Evolutionary conservation across 2,329 filamentous ascomycete genomes (phyloP).

Genomic region (Epichloe amarillans): DNA sequence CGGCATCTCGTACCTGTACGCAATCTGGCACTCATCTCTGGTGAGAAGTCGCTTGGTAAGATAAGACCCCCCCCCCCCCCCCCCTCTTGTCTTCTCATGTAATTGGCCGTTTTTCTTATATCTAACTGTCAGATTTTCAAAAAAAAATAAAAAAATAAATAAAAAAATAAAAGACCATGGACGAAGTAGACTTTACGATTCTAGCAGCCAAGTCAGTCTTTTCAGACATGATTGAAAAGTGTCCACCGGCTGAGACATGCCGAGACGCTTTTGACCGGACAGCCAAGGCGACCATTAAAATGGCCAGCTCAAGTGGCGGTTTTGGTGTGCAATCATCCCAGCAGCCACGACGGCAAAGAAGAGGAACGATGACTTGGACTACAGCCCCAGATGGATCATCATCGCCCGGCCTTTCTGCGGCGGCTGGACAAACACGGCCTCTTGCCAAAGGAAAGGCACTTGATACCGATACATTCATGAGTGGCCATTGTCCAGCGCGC

Average conservation of each 20-base stretch:
- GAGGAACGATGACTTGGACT: slow-evolving; percentile 19
- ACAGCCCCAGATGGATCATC: slow-evolving; percentile 19
- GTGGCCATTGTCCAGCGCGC: slow-evolving; percentile 9
- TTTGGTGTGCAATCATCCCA: slow-evolving; percentile 40
- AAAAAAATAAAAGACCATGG: slow-evolving; percentile 50
- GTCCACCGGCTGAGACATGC: slow-evolving; percentile 86
- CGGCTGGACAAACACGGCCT: slow-evolving; percentile 21
- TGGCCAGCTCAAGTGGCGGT: slow-evolving; percentile 78
- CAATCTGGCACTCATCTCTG: slow-evolving; percentile 88
- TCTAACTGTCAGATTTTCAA: not conserved
- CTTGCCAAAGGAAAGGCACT: slow-evolving; percentile 24
- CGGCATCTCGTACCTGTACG: slow-evolving; percentile 89
- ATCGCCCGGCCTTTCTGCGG: slow-evolving; percentile 25
- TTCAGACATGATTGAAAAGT: slow-evolving; percentile 83
- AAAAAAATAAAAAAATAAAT: too few relatives aligned
- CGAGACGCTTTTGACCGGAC: slow-evolving; percentile 91
- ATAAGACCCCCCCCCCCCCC: too few relatives aligned
- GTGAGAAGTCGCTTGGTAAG: slow-evolving; percentile 76
- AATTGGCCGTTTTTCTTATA: not conserved
- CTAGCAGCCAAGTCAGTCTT: slow-evolving; percentile 87
- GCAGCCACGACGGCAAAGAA: slow-evolving; percentile 15
- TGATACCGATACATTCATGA: slow-evolving; percentile 19
- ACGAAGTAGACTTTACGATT: slow-evolving; percentile 96
- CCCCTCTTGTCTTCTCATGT: not conserved
- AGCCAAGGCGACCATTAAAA: slow-evolving; percentile 87